These are phyloP conservation scores for Geoglossum cookeanum DNA, from an alignment of 2,329 filamentous ascomycete species.

Conservation along the genomic window DNA sequence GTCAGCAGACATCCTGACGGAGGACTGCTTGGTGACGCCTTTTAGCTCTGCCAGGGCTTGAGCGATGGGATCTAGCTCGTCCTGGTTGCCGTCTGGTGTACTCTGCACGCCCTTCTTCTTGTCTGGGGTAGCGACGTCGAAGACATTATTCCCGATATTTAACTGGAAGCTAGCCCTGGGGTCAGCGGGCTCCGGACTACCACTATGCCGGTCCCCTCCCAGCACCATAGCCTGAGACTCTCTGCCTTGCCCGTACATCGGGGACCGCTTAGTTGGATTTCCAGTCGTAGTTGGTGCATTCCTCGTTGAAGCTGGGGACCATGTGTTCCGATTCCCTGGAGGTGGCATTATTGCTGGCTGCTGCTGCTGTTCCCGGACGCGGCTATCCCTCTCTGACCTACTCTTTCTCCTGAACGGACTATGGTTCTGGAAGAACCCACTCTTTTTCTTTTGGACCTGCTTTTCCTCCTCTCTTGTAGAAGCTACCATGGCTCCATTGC, in stretches of 20 bases:
- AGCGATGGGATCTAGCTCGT: slow-evolving; percentile 73
- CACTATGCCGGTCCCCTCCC: slow-evolving; percentile 24
- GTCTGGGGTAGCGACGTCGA: slow-evolving; percentile 71
- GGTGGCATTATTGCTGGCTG: slow-evolving; percentile 15
- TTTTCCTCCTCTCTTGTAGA: slow-evolving; percentile 39
- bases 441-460: slow-evolving; percentile 48
- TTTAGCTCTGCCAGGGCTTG: slow-evolving; percentile 84
- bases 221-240: slow-evolving; percentile 17
- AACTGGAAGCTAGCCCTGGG: slow-evolving; percentile 83
- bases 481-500: slow-evolving; percentile 16
- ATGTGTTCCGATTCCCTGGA: slow-evolving; percentile 19
- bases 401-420: slow-evolving; percentile 89
- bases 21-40: slow-evolving; percentile 59
- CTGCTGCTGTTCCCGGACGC: slow-evolving; percentile 18
- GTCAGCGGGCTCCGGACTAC: slow-evolving; percentile 72
- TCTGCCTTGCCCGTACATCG: slow-evolving; percentile 18
- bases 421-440: slow-evolving; percentile 82
- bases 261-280: slow-evolving; percentile 20
- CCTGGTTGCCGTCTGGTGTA: slow-evolving; percentile 20
- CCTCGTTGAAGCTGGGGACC: slow-evolving; percentile 25
- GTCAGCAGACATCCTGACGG: slow-evolving; percentile 78
- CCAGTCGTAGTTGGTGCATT: slow-evolving; percentile 21
- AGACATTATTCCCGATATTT: slow-evolving; percentile 90
- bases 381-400: slow-evolving; percentile 51
- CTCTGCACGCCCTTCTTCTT: slow-evolving; percentile 10